phyloP scores from a whole-genome alignment of 2,329 filamentous ascomycete genomes.

The Paraconiothyrium sp. region DNA sequence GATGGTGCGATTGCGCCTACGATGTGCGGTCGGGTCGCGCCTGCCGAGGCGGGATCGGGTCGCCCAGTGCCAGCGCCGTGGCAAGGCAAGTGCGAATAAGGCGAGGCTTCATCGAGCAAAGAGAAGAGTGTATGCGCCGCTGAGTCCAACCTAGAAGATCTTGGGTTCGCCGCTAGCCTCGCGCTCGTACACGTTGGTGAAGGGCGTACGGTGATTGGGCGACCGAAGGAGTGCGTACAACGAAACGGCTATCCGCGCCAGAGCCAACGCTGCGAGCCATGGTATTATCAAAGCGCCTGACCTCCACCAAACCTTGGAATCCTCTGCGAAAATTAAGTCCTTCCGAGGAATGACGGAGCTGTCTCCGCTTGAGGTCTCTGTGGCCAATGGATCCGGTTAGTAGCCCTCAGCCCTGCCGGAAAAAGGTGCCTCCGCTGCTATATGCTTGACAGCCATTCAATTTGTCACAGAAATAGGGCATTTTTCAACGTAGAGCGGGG shows the following conservation, averaged over 20 bases:
- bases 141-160: background rate
- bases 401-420: constrained; percentile 3
- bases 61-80: background rate
- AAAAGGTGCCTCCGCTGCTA: background rate
- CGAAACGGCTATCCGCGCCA: background rate
- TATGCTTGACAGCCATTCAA: background rate
- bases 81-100: background rate
- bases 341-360: background rate
- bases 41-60: constrained; percentile 6
- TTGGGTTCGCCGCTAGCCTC: background rate
- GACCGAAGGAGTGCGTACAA: background rate
- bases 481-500: background rate
- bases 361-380: background rate
- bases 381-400: constrained; percentile 6
- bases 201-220: background rate
- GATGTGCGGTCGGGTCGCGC: background rate
- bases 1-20: background rate
- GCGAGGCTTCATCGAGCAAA: constrained; percentile 8
- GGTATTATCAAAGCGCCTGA: background rate
- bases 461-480: background rate
- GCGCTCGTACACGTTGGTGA: background rate
- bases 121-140: background rate
- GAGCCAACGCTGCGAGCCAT: background rate
- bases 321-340: background rate
- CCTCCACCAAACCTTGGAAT: background rate